Evolutionary conservation across 2,329 filamentous ascomycete species (phyloP).

Genomic region (Zelopaecilomyces penicillatus): DNA sequence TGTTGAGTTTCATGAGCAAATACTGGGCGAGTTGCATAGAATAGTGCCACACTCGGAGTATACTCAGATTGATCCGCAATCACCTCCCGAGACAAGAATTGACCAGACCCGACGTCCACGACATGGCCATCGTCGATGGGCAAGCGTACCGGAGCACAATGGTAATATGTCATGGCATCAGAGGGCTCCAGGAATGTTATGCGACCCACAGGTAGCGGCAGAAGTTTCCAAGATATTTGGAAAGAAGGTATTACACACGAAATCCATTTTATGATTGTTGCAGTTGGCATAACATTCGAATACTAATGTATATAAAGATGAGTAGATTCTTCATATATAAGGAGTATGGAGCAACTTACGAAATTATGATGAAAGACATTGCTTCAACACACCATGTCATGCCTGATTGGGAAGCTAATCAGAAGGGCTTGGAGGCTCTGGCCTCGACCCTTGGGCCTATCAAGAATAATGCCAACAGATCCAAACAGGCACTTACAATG

Average conservation of each 20-base stretch:
- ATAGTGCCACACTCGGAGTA: slow-evolving; percentile 62
- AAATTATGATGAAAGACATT: slow-evolving; percentile 73
- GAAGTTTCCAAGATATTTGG: slow-evolving; percentile 54
- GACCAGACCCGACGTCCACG: slow-evolving; percentile 2
- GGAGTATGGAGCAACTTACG: slow-evolving; percentile 85
- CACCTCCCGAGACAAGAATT: slow-evolving; percentile 8
- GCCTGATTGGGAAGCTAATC: slow-evolving; percentile 69
- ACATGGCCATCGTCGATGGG: slow-evolving; percentile 36
- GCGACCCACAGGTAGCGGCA: slow-evolving; percentile 51
- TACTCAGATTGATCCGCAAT: slow-evolving; percentile 28
- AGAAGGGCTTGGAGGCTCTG: slow-evolving; percentile 76
- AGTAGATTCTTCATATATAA: slow-evolving; percentile 79
- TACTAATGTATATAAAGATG: slow-evolving; percentile 46
- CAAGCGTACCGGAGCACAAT: slow-evolving; percentile 36
- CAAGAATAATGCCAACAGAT: slow-evolving; percentile 52
- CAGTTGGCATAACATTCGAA: neutral
- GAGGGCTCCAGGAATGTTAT: slow-evolving; percentile 41
- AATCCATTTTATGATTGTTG: neutral
- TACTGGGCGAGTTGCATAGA: slow-evolving; percentile 65
- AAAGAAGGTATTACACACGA: slow-evolving; percentile 39
- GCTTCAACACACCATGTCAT: slow-evolving; percentile 59
- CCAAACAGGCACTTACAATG: slow-evolving; percentile 71
- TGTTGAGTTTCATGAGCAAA: slow-evolving; percentile 71
- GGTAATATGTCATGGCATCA: slow-evolving; percentile 33
- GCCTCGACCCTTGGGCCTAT: slow-evolving; percentile 65